phyloP scores from a whole-genome alignment of 306 rosid genomes.

The Senna tora region DNA sequence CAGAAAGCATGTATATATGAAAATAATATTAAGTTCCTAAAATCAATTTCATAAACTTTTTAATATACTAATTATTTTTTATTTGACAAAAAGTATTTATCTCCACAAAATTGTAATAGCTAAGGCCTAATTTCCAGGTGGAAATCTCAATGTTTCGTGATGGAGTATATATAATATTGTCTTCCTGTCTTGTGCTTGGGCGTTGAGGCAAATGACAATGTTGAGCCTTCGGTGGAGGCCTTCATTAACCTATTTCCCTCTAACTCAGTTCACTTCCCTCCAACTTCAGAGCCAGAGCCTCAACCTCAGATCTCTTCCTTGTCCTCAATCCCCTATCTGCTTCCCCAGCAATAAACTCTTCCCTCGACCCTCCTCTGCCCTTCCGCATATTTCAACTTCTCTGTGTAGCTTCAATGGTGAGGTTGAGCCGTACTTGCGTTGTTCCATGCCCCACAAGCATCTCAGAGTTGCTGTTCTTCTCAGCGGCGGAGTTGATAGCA shows the following conservation, averaged over 20 bases:
- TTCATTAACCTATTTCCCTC: conserved; percentile 35
- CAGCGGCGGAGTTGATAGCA: conserved; percentile 94
- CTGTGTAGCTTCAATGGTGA: conserved; percentile 41
- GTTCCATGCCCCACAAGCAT: conserved; percentile 62
- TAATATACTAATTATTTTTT: no score
- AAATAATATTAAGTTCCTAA: no score
- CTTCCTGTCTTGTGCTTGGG: no score
- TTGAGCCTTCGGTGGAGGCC: conserved; percentile 37
- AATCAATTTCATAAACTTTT: no score
- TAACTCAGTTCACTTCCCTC: conserved; percentile 39
- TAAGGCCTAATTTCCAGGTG: no score
- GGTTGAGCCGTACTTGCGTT: conserved; percentile 52
- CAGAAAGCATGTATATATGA: no score
- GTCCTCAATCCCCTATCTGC: not conserved
- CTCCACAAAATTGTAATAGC: no score
- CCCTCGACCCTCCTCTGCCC: conserved; percentile 29
- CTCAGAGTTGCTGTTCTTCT: conserved; percentile 80
- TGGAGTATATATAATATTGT: no score
- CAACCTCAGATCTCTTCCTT: conserved; percentile 44
- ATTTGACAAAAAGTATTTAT: no score
- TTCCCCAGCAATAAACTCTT: conserved; percentile 30
- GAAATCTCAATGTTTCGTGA: no score
- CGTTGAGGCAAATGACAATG: conserved; percentile 29
- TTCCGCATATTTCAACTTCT: conserved; percentile 38
- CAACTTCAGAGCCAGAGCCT: conserved; percentile 19